Conservation (phyloP, 257 asterid genomes). For the Cynanchum wilfordii region DNA sequence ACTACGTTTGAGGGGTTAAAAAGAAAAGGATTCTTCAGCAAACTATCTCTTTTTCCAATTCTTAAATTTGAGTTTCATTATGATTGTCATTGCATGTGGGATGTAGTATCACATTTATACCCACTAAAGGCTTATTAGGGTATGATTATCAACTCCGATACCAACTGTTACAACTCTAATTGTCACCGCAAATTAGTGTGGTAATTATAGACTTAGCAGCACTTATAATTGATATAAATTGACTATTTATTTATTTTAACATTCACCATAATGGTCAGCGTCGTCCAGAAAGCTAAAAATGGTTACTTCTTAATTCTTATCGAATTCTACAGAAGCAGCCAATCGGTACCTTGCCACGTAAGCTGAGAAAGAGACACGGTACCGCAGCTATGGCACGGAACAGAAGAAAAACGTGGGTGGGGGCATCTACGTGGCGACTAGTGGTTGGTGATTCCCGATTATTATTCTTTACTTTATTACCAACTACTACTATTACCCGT, state of each 20-base stretch:
- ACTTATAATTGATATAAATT: too few species aligned
- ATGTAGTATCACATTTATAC: too few species aligned
- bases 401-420: slow-evolving; percentile 16
- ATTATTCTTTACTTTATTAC: not conserved
- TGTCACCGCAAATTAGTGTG: too few species aligned
- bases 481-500: not conserved
- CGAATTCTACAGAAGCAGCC: slow-evolving; percentile 2
- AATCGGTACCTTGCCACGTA: not conserved
- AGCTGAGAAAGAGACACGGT: slow-evolving; percentile 11
- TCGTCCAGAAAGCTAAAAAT: not conserved
- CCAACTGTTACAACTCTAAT: too few species aligned
- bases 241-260: too few species aligned
- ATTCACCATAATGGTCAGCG: slow-evolving; percentile 4
- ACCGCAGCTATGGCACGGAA: slow-evolving; percentile 15
- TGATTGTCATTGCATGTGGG: too few species aligned
- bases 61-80: too few species aligned
- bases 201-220: too few species aligned
- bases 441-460: slow-evolving; percentile 6
- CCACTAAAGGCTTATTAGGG: too few species aligned
- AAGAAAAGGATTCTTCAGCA: too few species aligned
- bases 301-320: not conserved
- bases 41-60: too few species aligned
- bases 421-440: slow-evolving; percentile 10
- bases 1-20: not conserved
- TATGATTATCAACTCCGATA: too few species aligned